Evolutionary conservation across 768 basidiomycete species (phyloP), one percentile per base, ranked within the genome.

Genomic region (Russula lepida): DNA sequence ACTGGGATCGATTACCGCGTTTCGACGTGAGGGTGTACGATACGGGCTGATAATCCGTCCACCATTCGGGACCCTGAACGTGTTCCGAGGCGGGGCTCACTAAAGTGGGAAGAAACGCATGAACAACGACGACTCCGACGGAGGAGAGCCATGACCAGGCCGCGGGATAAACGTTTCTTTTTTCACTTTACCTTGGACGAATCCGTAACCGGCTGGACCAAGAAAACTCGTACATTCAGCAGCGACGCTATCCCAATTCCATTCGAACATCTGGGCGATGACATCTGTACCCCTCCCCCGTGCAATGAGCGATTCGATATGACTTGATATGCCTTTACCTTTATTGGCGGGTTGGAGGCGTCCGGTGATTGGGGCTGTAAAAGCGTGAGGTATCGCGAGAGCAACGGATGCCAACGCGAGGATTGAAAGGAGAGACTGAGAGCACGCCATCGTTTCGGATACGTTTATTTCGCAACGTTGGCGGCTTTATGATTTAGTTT

Each of bases 11-110:
- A 64, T 81, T 75, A 5, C 86, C 86, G 0, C 84, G 82, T 69
- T 87, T 88, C 0, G 84, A 85, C 1, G 77, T 83, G 51, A 87
- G 68, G 11, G 57, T 84, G 68, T 87, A 86, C 1, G 84, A 86
- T 0, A 85, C 84, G 4, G 82, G 81, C 62, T 80, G 86, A 66
- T 88, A 87, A 68, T 86, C 85, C 0, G 85, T 87, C 85, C 85
- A 88, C 86, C 86, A 88, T 66, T 85, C 77, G 2, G 73, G 12
- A 4, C 85, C 85, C 15, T 71, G 65, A 46, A 86, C 71, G 65
- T 85, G 84, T 64, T 86, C 85, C 59, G 77, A 75, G 3, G 84
- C 75, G 0, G 83, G 82, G 63, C 83, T 75, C 52, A 72, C 75
- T 76, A 13, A 30, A 7, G 30, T 30, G 59, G 23, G 28, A 27